Conservation (phyloP, 192 early-diverging fungal genomes). For the Mortierella hygrophila region DNA sequence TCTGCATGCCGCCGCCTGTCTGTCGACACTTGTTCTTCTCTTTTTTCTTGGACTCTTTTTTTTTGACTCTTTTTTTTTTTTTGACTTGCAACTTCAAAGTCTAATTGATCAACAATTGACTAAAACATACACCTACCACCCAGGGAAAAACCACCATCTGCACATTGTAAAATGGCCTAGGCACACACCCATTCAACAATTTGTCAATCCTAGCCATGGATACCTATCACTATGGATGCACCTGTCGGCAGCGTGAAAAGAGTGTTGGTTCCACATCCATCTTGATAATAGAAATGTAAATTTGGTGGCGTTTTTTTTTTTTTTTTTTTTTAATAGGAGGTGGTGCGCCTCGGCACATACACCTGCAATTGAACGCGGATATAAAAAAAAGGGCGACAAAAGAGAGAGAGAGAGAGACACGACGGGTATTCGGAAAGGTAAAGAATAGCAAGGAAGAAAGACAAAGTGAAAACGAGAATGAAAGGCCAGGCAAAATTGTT, state of each 20-base stretch:
- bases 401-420: background rate
- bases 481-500: background rate
- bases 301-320: background rate
- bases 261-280: background rate
- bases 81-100: background rate
- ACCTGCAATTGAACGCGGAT: no score
- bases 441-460: background rate
- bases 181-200: no score
- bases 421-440: background rate
- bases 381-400: no score
- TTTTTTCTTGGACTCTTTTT: no score
- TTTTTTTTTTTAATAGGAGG: background rate
- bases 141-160: background rate
- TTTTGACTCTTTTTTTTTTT: background rate
- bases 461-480: background rate
- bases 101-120: background rate
- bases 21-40: conserved; percentile 8
- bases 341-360: background rate
- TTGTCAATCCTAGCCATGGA: no score
- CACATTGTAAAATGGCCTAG: no score
- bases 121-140: background rate
- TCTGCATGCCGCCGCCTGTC: background rate
- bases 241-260: no score
- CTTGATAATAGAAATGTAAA: background rate
- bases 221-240: no score